phyloP scores from a whole-genome alignment of 768 basidiomycete species.

The Xanthoconium stramineum region DNA sequence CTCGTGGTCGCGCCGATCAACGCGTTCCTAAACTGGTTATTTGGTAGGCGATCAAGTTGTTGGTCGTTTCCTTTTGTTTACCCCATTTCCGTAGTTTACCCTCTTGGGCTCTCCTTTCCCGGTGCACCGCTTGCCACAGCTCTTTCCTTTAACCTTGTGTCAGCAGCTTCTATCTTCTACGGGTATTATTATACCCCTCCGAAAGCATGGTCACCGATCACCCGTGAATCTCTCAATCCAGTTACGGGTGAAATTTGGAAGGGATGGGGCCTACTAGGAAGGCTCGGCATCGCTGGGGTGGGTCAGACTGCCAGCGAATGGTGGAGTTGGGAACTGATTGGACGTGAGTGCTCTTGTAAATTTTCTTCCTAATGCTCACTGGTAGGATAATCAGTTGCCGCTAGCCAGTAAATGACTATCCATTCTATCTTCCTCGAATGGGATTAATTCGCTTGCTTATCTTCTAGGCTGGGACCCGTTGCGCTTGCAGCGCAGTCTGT shows the following conservation, averaged over 20 bases:
- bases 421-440: not conserved
- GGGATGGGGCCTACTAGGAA: slow-evolving; percentile 62
- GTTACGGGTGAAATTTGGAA: slow-evolving; percentile 62
- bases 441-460: slow-evolving; percentile 9
- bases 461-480: slow-evolving; percentile 67
- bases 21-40: slow-evolving; percentile 72
- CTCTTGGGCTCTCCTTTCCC: slow-evolving; percentile 80
- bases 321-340: slow-evolving; percentile 95
- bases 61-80: not conserved
- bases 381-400: slow-evolving; percentile 39
- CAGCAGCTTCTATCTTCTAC: slow-evolving; percentile 57
- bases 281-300: slow-evolving; percentile 80
- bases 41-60: slow-evolving; percentile 50
- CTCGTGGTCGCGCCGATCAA: slow-evolving; percentile 85
- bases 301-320: slow-evolving; percentile 85
- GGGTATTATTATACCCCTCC: slow-evolving; percentile 57
- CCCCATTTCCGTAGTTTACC: slow-evolving; percentile 27
- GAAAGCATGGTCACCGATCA: slow-evolving; percentile 70
- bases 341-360: slow-evolving; percentile 29
- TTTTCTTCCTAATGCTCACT: not conserved
- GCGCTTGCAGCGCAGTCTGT: slow-evolving; percentile 88
- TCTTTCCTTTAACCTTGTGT: slow-evolving; percentile 84
- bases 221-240: slow-evolving; percentile 36
- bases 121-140: slow-evolving; percentile 92
- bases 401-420: slow-evolving; percentile 41